Base-by-base conservation (phyloP, 129 eudicot species). In the Artemisia argyi region DNA sequence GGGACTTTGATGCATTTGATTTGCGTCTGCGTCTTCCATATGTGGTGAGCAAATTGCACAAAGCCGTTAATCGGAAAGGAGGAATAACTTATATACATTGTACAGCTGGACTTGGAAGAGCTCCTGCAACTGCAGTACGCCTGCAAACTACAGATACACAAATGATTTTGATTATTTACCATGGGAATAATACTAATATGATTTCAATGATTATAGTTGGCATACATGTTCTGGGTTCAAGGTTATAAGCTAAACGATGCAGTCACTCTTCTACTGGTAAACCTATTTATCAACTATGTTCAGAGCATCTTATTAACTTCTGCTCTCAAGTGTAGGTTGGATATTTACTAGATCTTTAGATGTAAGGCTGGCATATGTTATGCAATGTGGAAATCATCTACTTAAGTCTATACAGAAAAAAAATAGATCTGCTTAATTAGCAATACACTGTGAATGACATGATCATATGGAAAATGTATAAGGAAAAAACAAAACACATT, bases 31-130 rank as follows among this genome's bases (percentile, higher is more conserved):
- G 97, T 78, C 98, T 93, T 76, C 97, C 98, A 61, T 86, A 81
- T 71, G 98, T 93, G 9, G 86, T 94, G 65, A 87, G 98, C 77
- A 90, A 70, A 86, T 72, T 94, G 80, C 86, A 87, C 72, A 84
- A 94, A 80, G 96, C 97, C 42, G 50, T 94, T 39, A 88, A 81
- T 49, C 77, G 81, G 61, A 94, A 94, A 56, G 96, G 98, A 5
- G 97, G 97, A 50, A 81, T 94, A 54, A 72, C 97, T 55, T 94
- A 94, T 73, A 88, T 94, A 82, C 98, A 94, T 65, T 94, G 98
- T 68, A 94, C 98, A 15, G 97, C 98, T 82, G 98, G 98, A 52
- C 90, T 94, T 26, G 98, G 98, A 52, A 73, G 98, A 88, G 98
- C 98, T 76, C 98, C 98, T 65, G 97, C 97, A 73, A 83, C 87